These are phyloP conservation scores for Phaffomyces thermotolerans DNA, from an alignment of 805 yeast genomes.

Conservation along the genomic window DNA sequence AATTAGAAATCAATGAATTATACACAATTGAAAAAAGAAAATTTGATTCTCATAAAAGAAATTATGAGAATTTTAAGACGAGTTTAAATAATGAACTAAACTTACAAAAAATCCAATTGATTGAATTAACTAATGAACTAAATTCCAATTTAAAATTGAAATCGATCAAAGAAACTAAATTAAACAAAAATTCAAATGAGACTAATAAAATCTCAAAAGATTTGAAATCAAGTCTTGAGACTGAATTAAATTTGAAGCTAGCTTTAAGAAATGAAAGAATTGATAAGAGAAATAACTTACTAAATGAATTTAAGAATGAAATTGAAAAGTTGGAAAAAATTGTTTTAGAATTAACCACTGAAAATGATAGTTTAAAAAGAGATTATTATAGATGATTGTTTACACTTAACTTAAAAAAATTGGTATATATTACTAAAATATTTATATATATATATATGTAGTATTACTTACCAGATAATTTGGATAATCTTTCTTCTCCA, in stretches of 20 bases:
- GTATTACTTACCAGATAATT: conserved; percentile 23
- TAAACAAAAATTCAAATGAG: conserved; percentile 23
- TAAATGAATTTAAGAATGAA: conserved; percentile 22
- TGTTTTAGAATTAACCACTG: conserved; percentile 11
- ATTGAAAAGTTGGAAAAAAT: conserved; percentile 18
- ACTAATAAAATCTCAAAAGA: conserved; percentile 10
- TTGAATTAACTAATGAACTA: conserved; percentile 24
- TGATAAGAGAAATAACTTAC: conserved; percentile 15
- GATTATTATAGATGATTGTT: background rate
- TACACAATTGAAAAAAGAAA: conserved; percentile 31
- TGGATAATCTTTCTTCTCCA: conserved; percentile 52
- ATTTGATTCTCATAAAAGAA: conserved; percentile 30
- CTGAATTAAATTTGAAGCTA: conserved; percentile 12
- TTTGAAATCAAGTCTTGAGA: conserved; percentile 9
- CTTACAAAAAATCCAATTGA: conserved; percentile 18
- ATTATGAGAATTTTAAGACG: conserved; percentile 25
- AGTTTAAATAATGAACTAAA: conserved; percentile 22
- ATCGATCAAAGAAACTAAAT: conserved; percentile 28
- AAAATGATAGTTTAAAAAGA: conserved; percentile 14
- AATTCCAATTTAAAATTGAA: conserved; percentile 23
- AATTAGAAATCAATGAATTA: conserved; percentile 32
- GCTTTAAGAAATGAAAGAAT: conserved; percentile 15
- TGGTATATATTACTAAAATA: no score
- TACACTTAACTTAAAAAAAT: no score
- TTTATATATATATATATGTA: no score